Conservation (phyloP, 2,329 filamentous ascomycete genomes). For the Talaromyces atroroseus region DNA sequence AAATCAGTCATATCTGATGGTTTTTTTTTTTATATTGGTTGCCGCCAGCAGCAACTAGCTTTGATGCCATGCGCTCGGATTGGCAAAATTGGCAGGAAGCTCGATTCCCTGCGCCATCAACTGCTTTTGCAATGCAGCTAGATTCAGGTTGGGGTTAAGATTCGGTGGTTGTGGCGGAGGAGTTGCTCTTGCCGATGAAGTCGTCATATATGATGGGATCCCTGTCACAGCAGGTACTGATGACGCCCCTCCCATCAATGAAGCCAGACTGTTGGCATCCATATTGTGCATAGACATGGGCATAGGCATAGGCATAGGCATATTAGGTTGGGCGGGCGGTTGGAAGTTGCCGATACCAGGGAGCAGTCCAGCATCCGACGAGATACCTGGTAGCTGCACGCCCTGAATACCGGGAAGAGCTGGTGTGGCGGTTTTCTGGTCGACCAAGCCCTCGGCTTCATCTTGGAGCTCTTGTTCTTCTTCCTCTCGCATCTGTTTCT, state of each 20-base stretch:
- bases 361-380: constrained; percentile 42
- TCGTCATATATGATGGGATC: constrained; percentile 34
- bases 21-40: not conserved
- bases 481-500: constrained; percentile 77
- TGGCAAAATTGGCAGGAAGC: constrained; percentile 31
- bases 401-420: constrained; percentile 46
- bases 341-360: constrained; percentile 46
- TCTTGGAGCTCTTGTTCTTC: constrained; percentile 92
- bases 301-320: constrained; percentile 13
- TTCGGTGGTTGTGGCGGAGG: constrained; percentile 30
- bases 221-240: constrained; percentile 24
- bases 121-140: constrained; percentile 35
- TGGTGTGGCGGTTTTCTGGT: constrained; percentile 69
- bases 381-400: constrained; percentile 54
- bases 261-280: constrained; percentile 37
- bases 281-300: constrained; percentile 41
- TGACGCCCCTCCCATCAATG: constrained; percentile 46
- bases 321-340: constrained; percentile 28
- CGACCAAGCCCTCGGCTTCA: constrained; percentile 84
- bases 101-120: constrained; percentile 31
- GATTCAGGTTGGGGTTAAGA: constrained; percentile 34
- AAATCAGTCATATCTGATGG: too few species aligned
- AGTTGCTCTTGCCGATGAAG: constrained; percentile 44
- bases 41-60: constrained; percentile 23
- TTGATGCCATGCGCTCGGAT: constrained; percentile 36